Evolutionary conservation across 2,329 filamentous ascomycete genomes (phyloP).

Genomic region (Botrytis cinerea): DNA sequence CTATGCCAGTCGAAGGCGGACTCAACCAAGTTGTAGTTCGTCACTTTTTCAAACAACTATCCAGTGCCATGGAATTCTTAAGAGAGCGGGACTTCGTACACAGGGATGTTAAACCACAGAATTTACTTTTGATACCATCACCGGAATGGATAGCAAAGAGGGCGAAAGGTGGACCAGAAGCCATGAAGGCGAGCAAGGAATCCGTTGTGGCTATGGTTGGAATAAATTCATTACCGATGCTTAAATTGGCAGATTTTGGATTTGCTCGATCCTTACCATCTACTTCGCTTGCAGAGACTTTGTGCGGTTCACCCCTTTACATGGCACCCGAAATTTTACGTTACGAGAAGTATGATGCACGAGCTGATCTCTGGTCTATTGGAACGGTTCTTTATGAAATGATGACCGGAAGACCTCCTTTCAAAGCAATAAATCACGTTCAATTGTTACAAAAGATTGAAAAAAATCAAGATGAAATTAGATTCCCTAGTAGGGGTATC

Average conservation of each 20-base stretch:
- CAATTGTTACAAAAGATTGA: constrained; percentile 93
- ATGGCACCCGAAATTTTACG: constrained; percentile 98
- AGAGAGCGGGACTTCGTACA: constrained; percentile 86
- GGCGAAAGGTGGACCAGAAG: constrained; percentile 61
- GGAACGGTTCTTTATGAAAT: constrained; percentile 96
- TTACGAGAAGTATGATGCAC: constrained; percentile 96
- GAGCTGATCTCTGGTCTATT: constrained; percentile 96
- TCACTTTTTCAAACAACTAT: constrained; percentile 93
- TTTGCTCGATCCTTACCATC: constrained; percentile 90
- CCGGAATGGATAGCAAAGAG: constrained; percentile 65
- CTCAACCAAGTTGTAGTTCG: constrained; percentile 94
- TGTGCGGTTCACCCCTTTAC: constrained; percentile 95
- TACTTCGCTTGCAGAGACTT: constrained; percentile 89
- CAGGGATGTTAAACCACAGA: constrained; percentile 96
- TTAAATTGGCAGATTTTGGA: constrained; percentile 98
- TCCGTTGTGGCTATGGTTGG: constrained; percentile 81
- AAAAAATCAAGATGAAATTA: constrained; percentile 80
- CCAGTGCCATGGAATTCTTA: constrained; percentile 88
- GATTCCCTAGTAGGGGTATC: constrained; percentile 72
- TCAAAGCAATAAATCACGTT: constrained; percentile 90
- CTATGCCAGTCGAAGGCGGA: constrained; percentile 78
- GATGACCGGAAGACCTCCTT: constrained; percentile 86
- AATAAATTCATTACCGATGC: constrained; percentile 83
- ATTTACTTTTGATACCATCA: constrained; percentile 85
- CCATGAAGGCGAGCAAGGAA: constrained; percentile 75